Conservation (phyloP, 208 protist genomes). For the Crithidia bombi region DNA sequence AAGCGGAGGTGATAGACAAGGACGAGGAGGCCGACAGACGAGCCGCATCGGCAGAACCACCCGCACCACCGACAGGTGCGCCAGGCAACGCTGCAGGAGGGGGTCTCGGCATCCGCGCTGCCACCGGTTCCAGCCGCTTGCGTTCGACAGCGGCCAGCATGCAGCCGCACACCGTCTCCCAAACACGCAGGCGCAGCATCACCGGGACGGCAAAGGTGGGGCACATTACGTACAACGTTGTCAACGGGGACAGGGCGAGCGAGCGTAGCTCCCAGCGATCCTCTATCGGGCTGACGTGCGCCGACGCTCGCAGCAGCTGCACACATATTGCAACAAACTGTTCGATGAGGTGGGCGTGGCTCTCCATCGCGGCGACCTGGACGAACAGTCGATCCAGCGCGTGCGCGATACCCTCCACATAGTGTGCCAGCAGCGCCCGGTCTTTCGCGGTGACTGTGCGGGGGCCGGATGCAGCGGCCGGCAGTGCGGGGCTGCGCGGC, state of each 20-base stretch:
- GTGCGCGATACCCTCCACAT: constrained; percentile 28
- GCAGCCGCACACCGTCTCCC: constrained; percentile 36
- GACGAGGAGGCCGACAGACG: background rate
- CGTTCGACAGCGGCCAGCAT: constrained; percentile 32
- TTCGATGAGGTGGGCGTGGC: constrained; percentile 20
- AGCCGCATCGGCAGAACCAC: background rate
- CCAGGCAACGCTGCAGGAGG: background rate
- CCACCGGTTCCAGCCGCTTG: background rate
- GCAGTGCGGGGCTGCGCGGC: background rate
- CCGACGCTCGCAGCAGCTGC: constrained; percentile 28
- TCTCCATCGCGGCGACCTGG: constrained; percentile 22
- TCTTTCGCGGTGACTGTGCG: constrained; percentile 22
- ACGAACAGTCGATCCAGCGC: constrained; percentile 33
- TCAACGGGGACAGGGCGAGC: constrained; percentile 30
- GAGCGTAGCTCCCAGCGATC: constrained; percentile 20
- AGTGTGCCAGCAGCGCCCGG: constrained; percentile 20
- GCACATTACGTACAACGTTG: constrained; percentile 33
- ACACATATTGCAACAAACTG: constrained; percentile 28
- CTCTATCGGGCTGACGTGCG: constrained; percentile 8
- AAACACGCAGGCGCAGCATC: constrained; percentile 25
- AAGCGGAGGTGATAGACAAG: background rate
- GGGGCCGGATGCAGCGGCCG: background rate
- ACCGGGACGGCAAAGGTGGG: constrained; percentile 35
- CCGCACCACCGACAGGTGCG: background rate
- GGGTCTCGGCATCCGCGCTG: background rate